Evolutionary conservation across 345 rosid genomes (phyloP).

Genomic region (Crucihimalaya himalaica): DNA sequence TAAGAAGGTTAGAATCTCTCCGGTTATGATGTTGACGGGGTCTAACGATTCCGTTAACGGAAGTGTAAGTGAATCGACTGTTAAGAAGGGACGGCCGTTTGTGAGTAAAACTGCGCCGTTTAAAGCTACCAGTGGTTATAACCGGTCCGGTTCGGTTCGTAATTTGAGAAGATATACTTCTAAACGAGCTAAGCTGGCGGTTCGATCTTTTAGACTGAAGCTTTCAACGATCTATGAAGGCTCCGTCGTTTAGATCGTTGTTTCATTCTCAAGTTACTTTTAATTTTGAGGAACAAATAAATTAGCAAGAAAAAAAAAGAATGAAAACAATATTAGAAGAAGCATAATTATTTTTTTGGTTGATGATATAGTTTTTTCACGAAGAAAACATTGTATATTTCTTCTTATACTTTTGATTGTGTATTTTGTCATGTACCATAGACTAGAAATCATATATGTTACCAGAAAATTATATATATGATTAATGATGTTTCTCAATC

Average conservation of each 20-base stretch:
- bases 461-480: not conserved
- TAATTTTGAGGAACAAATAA: constrained; percentile 6
- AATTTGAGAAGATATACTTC: constrained; percentile 60
- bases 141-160: constrained; percentile 64
- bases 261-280: not conserved
- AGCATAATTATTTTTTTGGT: not conserved
- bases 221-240: constrained; percentile 82
- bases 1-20: constrained; percentile 59
- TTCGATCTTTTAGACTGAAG: constrained; percentile 69
- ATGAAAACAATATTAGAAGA: not conserved
- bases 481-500: not conserved
- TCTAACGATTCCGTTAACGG: constrained; percentile 30
- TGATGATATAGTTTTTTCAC: not conserved
- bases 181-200: constrained; percentile 68
- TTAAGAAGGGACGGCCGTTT: not conserved
- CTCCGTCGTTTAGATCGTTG: constrained; percentile 41
- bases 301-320: not conserved
- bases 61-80: constrained; percentile 16
- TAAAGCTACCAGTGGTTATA: constrained; percentile 19
- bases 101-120: constrained; percentile 23
- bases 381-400: constrained; percentile 18
- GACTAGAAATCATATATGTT: not conserved
- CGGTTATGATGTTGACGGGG: constrained; percentile 44
- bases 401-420: not conserved
- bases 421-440: not conserved